phyloP scores from a whole-genome alignment of 176 grass and related monocot species.

The Oryza coarctata region DNA sequence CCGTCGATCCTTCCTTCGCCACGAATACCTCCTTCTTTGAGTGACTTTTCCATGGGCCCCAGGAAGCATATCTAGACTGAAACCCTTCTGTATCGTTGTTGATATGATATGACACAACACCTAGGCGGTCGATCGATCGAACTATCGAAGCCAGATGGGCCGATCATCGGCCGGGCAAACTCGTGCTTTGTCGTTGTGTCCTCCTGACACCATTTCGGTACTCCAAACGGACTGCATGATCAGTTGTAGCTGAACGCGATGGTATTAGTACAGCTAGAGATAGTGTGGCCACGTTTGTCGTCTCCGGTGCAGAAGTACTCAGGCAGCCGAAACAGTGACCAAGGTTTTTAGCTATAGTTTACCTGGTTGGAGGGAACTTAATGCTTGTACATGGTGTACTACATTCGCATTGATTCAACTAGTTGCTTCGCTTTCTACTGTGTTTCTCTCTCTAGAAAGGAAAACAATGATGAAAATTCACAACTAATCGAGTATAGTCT shows the following conservation, averaged over 20 bases:
- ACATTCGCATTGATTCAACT: neutral
- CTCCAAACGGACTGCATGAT: neutral
- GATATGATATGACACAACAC: neutral
- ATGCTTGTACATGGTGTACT: neutral
- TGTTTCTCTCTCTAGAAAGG: neutral
- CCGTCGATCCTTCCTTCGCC: neutral
- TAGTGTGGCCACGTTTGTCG: neutral
- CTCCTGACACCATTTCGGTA: too few relatives aligned
- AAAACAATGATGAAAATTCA: too few relatives aligned
- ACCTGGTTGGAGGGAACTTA: neutral
- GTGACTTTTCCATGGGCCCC: neutral
- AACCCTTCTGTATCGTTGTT: neutral
- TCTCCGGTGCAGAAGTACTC: too few relatives aligned
- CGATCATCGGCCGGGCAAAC: neutral
- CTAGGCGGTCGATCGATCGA: neutral
- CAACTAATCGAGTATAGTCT: too few relatives aligned
- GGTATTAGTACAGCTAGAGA: neutral
- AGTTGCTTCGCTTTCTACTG: neutral
- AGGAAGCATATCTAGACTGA: neutral
- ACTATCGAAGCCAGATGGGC: neutral
- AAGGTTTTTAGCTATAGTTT: neutral
- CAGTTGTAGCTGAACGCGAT: neutral
- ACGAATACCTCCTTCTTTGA: neutral
- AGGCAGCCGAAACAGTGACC: constrained; percentile 10
- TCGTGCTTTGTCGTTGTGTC: too few relatives aligned